phyloP scores from a whole-genome alignment of 2,329 filamentous ascomycete species.

The Ascochyta pisi region DNA sequence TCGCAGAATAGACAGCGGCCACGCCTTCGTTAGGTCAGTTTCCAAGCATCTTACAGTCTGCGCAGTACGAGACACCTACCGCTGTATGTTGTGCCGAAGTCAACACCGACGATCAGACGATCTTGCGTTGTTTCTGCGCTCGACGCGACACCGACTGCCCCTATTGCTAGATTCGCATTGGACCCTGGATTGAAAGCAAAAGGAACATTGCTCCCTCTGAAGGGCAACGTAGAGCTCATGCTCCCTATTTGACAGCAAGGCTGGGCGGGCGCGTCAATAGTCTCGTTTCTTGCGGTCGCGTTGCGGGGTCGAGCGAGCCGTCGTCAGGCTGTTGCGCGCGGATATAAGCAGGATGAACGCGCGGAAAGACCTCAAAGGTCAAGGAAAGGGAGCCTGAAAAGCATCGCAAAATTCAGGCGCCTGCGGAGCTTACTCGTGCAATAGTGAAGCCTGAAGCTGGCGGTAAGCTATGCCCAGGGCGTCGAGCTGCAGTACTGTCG shows the following conservation, averaged over 20 bases:
- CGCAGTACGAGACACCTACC: slow-evolving; percentile 52
- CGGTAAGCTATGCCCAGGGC: slow-evolving; percentile 15
- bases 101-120: slow-evolving; percentile 74
- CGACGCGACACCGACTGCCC: slow-evolving; percentile 8
- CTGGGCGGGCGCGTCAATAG: slow-evolving; percentile 1
- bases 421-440: slow-evolving; percentile 14
- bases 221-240: slow-evolving; percentile 35
- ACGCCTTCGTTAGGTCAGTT: slow-evolving; percentile 57
- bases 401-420: slow-evolving; percentile 39
- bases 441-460: slow-evolving; percentile 36
- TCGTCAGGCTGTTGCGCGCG: slow-evolving; percentile 5
- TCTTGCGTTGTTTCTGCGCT: slow-evolving; percentile 2
- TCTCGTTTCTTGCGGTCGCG: slow-evolving; percentile 18
- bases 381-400: slow-evolving; percentile 38
- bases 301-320: slow-evolving; percentile 17
- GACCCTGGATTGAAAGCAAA: slow-evolving; percentile 40
- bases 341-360: slow-evolving; percentile 1
- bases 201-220: slow-evolving; percentile 39
- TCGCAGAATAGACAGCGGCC: slow-evolving; percentile 75
- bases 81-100: slow-evolving; percentile 86
- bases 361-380: slow-evolving; percentile 28
- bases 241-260: not conserved
- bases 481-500: slow-evolving; percentile 24
- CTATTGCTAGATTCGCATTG: slow-evolving; percentile 32
- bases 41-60: not conserved